Evolutionary conservation across 164 flowering plant species (phyloP), one percentile per base, ranked within the genome.

Genomic region (Warburgia ugandensis): DNA sequence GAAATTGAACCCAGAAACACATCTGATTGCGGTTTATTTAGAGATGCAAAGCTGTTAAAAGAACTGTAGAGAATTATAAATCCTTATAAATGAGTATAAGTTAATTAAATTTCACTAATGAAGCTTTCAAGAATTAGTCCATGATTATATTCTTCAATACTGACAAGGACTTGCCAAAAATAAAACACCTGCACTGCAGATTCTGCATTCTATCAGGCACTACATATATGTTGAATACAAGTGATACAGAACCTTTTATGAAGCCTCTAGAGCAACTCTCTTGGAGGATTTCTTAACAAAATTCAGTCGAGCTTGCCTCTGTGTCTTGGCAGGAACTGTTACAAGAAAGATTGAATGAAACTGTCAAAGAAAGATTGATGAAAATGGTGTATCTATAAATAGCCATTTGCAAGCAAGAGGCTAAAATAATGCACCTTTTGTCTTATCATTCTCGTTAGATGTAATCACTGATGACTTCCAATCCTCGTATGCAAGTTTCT

Each of bases 401-500:
- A 4, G 5, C 16, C 36, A 13, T 29, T 4, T 29, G 17, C 13
- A 2, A 26, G 14, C 28, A 29, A 54, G 13, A 36, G 25, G 29
- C 3, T 12, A 25, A 12, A 38, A 19, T 26, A 16, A 26, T 21
- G 9, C 27, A 80, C 85, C 89, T 73, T 74, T 61, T 36, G 56
- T 31, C 36, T 74, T 78, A 61, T 14, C 70, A 31, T 64, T 50
- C 13, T 75, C 72, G 39, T 79, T 88, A 12, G 89, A 77, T 45
- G 70, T 65, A 16, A 82, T 8, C 8, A 86, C 94, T 30, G 82
- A 54, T 10, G 95, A 75, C 66, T 80, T 88, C 97, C 99, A 92
- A 7, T 79, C 74, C 20, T 86, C 73, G 31, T 84, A 88, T 17
- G 68, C 78, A 35, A 16, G 68, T 36, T 84, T 72, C 22, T 82